Evolutionary conservation across 2,329 filamentous ascomycete species (phyloP).

Genomic region (Alternaria conjuncta): DNA sequence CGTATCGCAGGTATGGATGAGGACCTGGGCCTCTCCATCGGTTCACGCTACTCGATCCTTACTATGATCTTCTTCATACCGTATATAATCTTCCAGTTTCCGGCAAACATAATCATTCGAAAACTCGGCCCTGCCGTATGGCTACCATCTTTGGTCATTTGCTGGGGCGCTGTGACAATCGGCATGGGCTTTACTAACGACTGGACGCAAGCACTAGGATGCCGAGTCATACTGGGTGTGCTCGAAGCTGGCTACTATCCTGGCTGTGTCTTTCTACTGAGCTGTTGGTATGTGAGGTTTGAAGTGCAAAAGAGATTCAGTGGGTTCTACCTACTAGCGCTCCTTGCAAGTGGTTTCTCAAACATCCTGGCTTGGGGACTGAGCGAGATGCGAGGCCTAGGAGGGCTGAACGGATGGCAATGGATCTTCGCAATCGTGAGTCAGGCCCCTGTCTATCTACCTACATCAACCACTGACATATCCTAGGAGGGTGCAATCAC

Average conservation of each 20-base stretch:
- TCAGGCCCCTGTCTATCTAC: too few species aligned
- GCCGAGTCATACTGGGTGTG: slow-evolving; percentile 22
- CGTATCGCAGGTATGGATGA: slow-evolving; percentile 22
- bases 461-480: too few species aligned
- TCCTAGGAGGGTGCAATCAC: slow-evolving; percentile 23
- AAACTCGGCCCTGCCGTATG: slow-evolving; percentile 34
- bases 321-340: slow-evolving; percentile 30
- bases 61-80: slow-evolving; percentile 18
- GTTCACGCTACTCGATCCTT: slow-evolving; percentile 20
- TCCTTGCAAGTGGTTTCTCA: slow-evolving; percentile 36
- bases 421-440: slow-evolving; percentile 29
- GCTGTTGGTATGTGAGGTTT: slow-evolving; percentile 27
- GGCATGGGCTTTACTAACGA: slow-evolving; percentile 27
- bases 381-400: slow-evolving; percentile 33
- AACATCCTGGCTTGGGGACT: slow-evolving; percentile 41
- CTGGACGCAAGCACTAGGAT: slow-evolving; percentile 20
- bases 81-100: slow-evolving; percentile 34
- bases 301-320: slow-evolving; percentile 29
- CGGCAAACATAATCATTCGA: slow-evolving; percentile 35
- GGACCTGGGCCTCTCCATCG: slow-evolving; percentile 21
- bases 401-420: slow-evolving; percentile 39
- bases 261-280: slow-evolving; percentile 24
- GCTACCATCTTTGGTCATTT: slow-evolving; percentile 32
- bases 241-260: slow-evolving; percentile 30
- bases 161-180: slow-evolving; percentile 25